Evolutionary conservation across 345 rosid species (phyloP).

Genomic region (Moricandia arvensis): DNA sequence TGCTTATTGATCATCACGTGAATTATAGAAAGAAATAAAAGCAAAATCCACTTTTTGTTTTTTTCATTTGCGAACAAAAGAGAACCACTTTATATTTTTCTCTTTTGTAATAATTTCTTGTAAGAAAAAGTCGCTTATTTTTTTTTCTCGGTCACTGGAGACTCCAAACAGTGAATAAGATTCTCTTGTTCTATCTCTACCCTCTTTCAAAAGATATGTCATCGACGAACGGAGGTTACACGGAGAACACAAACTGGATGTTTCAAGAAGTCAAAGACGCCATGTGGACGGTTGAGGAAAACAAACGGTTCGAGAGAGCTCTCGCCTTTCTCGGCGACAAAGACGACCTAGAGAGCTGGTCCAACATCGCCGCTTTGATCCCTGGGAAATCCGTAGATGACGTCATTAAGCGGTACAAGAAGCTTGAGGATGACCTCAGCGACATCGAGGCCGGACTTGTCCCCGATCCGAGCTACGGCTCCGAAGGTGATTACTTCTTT

Average conservation of each 20-base stretch:
- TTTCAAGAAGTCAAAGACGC: slow-evolving; percentile 49
- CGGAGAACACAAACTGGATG: slow-evolving; percentile 53
- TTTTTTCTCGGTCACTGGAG: slow-evolving; percentile 1
- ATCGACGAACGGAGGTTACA: slow-evolving; percentile 41
- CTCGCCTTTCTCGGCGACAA: slow-evolving; percentile 69
- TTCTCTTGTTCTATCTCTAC: neutral
- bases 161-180: slow-evolving; percentile 24
- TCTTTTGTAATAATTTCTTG: slow-evolving; percentile 29
- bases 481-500: slow-evolving; percentile 27
- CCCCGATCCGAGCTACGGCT: slow-evolving; percentile 64
- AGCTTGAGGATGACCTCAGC: slow-evolving; percentile 72
- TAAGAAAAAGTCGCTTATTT: slow-evolving; percentile 13
- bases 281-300: slow-evolving; percentile 75
- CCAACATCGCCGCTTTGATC: slow-evolving; percentile 60
- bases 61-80: slow-evolving; percentile 21
- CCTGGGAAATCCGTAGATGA: slow-evolving; percentile 82
- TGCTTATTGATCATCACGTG: slow-evolving; percentile 30
- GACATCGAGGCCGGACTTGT: slow-evolving; percentile 82
- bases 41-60: slow-evolving; percentile 19
- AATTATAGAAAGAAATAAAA: slow-evolving; percentile 12
- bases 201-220: neutral
- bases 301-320: slow-evolving; percentile 85
- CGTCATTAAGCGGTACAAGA: slow-evolving; percentile 69
- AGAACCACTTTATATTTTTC: slow-evolving; percentile 34
- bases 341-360: slow-evolving; percentile 78